A percentile compares a stretch with the other conserved stretches of the same genome.
These are phyloP conservation scores for Seminavis robusta DNA, from an alignment of 108 stramenopile species.

Conservation along the genomic window DNA sequence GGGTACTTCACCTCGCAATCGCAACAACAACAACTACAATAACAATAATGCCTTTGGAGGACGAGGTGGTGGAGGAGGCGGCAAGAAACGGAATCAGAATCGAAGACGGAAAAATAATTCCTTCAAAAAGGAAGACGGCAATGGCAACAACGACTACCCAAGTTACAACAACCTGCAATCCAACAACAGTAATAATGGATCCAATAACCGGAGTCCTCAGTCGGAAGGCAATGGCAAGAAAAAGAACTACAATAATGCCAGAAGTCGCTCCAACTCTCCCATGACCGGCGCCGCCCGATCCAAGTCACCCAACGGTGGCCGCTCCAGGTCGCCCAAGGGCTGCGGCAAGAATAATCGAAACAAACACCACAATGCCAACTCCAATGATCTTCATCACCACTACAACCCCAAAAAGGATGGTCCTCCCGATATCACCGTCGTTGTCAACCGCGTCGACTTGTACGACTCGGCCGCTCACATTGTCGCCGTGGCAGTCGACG, in stretches of 20 bases:
- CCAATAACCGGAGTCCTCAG: background rate
- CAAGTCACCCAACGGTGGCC: background rate
- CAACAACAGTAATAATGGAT: background rate
- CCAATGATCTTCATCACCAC: slow-evolving; percentile 6
- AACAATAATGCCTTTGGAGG: too few relatives aligned
- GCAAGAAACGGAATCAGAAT: too few relatives aligned
- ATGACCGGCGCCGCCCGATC: background rate
- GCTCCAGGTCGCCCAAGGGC: slow-evolving; percentile 25
- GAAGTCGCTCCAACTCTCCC: background rate
- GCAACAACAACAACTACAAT: too few relatives aligned
- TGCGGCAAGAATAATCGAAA: background rate
- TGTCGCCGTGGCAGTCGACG: too few relatives aligned
- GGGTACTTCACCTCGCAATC: too few relatives aligned
- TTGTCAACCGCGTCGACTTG: slow-evolving; percentile 42
- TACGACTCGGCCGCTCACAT: slow-evolving; percentile 43
- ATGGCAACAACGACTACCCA: background rate
- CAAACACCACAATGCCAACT: slow-evolving; percentile 1
- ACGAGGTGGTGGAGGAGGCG: too few relatives aligned
- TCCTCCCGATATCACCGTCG: slow-evolving; percentile 49
- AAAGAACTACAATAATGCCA: background rate
- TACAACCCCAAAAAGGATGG: slow-evolving; percentile 2
- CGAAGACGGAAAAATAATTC: too few relatives aligned
- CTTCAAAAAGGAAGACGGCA: background rate
- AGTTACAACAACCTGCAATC: background rate
- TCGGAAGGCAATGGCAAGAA: background rate